phyloP scores from a whole-genome alignment of 768 basidiomycete species.

The Infundibulicybe gibba region DNA sequence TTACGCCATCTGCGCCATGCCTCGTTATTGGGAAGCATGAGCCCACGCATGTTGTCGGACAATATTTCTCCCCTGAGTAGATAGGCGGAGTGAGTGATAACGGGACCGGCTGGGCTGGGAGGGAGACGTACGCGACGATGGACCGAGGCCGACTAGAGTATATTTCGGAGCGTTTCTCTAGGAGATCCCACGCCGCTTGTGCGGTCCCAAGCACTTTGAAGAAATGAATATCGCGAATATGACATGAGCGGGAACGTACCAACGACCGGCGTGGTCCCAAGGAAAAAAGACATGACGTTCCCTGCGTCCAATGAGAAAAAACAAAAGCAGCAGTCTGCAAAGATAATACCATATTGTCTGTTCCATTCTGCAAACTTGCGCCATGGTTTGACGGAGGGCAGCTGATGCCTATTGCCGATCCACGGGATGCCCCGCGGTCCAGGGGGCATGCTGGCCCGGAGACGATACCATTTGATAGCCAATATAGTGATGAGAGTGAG shows the following conservation, averaged over 20 bases:
- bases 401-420: slow-evolving; percentile 42
- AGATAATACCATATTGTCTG: slow-evolving; percentile 33
- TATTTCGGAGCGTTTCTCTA: slow-evolving; percentile 43
- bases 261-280: slow-evolving; percentile 39
- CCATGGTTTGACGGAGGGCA: slow-evolving; percentile 45
- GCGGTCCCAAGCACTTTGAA: slow-evolving; percentile 38
- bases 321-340: slow-evolving; percentile 1
- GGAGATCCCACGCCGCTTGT: slow-evolving; percentile 41
- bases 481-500: too few relatives aligned
- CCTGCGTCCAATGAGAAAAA: slow-evolving; percentile 16
- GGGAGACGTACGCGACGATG: slow-evolving; percentile 33
- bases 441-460: slow-evolving; percentile 37
- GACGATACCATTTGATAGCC: slow-evolving; percentile 17
- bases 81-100: not conserved
- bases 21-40: slow-evolving; percentile 40
- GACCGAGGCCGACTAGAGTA: slow-evolving; percentile 47
- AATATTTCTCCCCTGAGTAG: slow-evolving; percentile 37
- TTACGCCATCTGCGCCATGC: slow-evolving; percentile 47
- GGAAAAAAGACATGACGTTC: slow-evolving; percentile 34
- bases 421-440: slow-evolving; percentile 40
- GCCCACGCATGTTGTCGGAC: slow-evolving; percentile 40
- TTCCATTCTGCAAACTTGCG: slow-evolving; percentile 45
- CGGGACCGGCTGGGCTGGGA: too few relatives aligned
- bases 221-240: not conserved
- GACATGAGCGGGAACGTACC: slow-evolving; percentile 15